phyloP scores from a whole-genome alignment of 805 yeast species.

The Monosporozyma aquatica region DNA sequence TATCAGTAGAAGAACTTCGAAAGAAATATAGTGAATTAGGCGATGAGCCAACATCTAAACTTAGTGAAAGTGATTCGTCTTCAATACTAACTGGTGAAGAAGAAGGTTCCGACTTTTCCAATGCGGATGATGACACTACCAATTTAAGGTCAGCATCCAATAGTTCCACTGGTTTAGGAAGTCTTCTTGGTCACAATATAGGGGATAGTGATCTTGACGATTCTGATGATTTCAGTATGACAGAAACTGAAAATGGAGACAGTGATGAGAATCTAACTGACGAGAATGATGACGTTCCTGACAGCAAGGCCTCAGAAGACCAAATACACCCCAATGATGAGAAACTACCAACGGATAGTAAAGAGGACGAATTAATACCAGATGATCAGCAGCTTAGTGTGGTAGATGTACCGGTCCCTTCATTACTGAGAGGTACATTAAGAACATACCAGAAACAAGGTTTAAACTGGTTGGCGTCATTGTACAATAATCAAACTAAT shows the following conservation, averaged over 20 bases:
- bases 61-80: conserved; percentile 5
- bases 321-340: conserved; percentile 30
- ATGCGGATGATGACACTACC: background rate
- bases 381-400: conserved; percentile 31
- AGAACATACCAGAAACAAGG: conserved; percentile 95
- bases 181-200: background rate
- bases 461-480: conserved; percentile 90
- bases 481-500: conserved; percentile 85
- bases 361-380: background rate
- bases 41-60: background rate
- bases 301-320: conserved; percentile 11
- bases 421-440: conserved; percentile 66
- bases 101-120: background rate
- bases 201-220: conserved; percentile 1
- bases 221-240: background rate
- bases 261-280: conserved; percentile 1
- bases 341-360: conserved; percentile 12
- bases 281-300: conserved; percentile 10
- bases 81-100: conserved; percentile 19
- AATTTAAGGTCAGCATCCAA: background rate
- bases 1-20: conserved; percentile 37
- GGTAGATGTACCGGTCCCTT: conserved; percentile 72
- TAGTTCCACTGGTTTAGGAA: conserved; percentile 2
- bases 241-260: background rate
- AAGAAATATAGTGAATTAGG: conserved; percentile 33